These are phyloP conservation scores for Phycomyces nitens DNA, from an alignment of 192 early-diverging fungal species.

Conservation along the genomic window DNA sequence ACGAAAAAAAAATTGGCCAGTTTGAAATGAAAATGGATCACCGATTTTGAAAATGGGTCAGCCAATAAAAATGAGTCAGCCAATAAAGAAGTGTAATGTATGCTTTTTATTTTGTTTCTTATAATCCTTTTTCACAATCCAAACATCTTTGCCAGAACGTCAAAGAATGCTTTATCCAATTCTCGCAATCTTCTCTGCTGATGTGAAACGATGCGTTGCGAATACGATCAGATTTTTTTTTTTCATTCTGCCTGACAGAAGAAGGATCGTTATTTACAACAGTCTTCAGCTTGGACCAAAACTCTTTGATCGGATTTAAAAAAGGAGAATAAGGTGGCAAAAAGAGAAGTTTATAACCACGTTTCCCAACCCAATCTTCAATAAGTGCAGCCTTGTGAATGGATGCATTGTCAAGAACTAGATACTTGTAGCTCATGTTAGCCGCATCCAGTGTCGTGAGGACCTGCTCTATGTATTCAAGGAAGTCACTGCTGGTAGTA, in stretches of 20 bases:
- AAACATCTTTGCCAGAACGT: slow-evolving; percentile 14
- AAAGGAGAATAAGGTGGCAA: slow-evolving; percentile 19
- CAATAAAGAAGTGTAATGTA: too few species aligned
- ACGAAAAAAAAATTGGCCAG: too few species aligned
- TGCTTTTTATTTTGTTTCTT: slow-evolving; percentile 16
- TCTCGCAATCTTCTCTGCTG: slow-evolving; percentile 18
- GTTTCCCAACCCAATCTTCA: slow-evolving; percentile 5
- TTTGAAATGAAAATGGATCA: too few species aligned
- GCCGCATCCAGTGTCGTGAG: slow-evolving; percentile 7
- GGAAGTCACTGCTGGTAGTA: neutral
- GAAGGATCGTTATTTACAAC: slow-evolving; percentile 14
- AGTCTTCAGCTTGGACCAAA: slow-evolving; percentile 30
- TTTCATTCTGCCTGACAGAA: slow-evolving; percentile 15
- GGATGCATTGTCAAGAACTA: slow-evolving; percentile 24
- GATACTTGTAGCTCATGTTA: slow-evolving; percentile 10
- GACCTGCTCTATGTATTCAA: slow-evolving; percentile 1
- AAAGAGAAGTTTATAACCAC: slow-evolving; percentile 12
- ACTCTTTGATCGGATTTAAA: slow-evolving; percentile 29
- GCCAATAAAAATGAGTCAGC: too few species aligned
- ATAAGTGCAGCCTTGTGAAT: slow-evolving; percentile 12
- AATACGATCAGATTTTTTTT: slow-evolving; percentile 10
- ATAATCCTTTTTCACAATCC: slow-evolving; percentile 16
- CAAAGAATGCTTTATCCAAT: slow-evolving; percentile 14
- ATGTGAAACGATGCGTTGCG: slow-evolving; percentile 6
- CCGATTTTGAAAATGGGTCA: too few species aligned